Evolutionary conservation across 2,329 filamentous ascomycete species (phyloP).

Genomic region (Ampelomyces quisqualis): DNA sequence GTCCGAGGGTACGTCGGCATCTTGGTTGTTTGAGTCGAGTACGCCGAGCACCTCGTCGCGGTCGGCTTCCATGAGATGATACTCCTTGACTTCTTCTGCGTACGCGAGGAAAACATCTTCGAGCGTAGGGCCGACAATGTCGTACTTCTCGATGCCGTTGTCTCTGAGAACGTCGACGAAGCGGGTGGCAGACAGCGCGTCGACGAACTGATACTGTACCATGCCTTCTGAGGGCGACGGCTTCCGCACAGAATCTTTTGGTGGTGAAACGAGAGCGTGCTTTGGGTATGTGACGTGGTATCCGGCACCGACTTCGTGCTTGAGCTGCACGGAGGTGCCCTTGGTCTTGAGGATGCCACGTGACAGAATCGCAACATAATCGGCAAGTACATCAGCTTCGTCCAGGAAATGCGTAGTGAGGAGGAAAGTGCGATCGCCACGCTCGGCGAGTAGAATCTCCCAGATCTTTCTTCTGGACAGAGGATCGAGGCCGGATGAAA

Average conservation of each 20-base stretch:
- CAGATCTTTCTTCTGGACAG: conserved; percentile 85
- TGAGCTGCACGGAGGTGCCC: conserved; percentile 83
- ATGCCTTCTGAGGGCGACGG: conserved; percentile 58
- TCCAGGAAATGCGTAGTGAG: conserved; percentile 93
- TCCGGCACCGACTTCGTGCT: conserved; percentile 76
- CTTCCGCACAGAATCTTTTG: conserved; percentile 50
- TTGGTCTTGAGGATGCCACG: conserved; percentile 79
- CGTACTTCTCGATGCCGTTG: conserved; percentile 70
- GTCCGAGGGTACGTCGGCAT: conserved; percentile 30
- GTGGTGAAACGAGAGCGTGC: conserved; percentile 49
- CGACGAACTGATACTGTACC: conserved; percentile 69
- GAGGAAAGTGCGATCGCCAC: conserved; percentile 78
- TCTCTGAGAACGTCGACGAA: conserved; percentile 71
- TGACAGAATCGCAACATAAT: conserved; percentile 84
- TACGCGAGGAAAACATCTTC: conserved; percentile 90
- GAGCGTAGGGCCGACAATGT: conserved; percentile 84
- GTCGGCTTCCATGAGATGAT: conserved; percentile 42
- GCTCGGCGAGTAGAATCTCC: conserved; percentile 86
- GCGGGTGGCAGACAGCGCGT: conserved; percentile 68
- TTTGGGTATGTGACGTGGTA: conserved; percentile 65
- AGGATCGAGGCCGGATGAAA: conserved; percentile 84
- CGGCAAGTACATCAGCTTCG: conserved; percentile 85
- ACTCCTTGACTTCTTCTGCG: conserved; percentile 72
- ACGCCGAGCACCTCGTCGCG: conserved; percentile 21
- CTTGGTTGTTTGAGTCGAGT: conserved; percentile 18